Percentiles rank a stretch among this genome's conserved stretches.
Conservation (phyloP, 106 monocot genomes). For the Dendrobium nobile region DNA sequence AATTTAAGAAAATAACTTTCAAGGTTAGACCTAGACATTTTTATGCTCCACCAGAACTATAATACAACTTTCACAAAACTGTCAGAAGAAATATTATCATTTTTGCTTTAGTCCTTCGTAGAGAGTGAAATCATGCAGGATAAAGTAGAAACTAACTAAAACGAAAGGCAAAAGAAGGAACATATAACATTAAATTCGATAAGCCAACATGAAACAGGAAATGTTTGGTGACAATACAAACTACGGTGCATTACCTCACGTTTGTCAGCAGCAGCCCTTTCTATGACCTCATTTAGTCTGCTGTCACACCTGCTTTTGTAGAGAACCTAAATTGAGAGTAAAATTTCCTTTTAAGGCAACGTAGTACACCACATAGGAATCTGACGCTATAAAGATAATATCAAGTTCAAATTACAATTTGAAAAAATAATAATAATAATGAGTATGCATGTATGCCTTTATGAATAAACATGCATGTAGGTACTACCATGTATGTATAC, state of each 20-base stretch:
- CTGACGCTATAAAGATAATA: not conserved
- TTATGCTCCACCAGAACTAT: not conserved
- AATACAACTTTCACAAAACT: not conserved
- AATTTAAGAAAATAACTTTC: not conserved
- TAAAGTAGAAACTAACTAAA: not conserved
- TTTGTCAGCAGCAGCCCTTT: conserved; percentile 79
- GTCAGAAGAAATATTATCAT: not conserved
- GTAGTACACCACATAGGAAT: not conserved
- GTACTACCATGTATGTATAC: too few species aligned
- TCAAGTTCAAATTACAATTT: not conserved
- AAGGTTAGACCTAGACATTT: not conserved
- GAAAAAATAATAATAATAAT: not conserved
- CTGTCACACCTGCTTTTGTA: conserved; percentile 98
- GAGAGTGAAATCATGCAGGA: not conserved
- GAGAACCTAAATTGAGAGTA: conserved; percentile 49
- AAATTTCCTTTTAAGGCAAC: conserved; percentile 1
- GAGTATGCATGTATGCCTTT: not conserved
- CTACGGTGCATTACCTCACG: conserved; percentile 56
- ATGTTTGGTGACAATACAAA: not conserved
- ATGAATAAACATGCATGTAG: not conserved
- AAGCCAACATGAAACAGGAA: not conserved
- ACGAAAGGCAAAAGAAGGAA: not conserved
- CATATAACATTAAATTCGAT: not conserved
- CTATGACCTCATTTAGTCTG: conserved; percentile 90
- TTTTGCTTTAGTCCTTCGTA: not conserved